phyloP scores from a whole-genome alignment of 139 green algal species.

The Pseudopediastrum boryanum region DNA sequence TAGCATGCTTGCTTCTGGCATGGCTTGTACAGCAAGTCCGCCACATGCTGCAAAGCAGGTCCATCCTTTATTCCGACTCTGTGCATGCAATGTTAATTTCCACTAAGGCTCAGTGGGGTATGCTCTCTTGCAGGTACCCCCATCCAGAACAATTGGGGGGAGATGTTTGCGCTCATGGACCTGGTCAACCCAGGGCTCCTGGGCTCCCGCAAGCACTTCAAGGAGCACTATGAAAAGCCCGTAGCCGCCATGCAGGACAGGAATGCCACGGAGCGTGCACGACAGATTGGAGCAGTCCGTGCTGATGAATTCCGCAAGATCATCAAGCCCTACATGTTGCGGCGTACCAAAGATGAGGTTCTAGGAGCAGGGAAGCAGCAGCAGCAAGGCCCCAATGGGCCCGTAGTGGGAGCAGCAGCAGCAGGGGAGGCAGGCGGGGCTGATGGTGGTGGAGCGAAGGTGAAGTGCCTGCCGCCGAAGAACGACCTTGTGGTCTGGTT shows the following conservation, averaged over 20 bases:
- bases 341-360: slow-evolving; percentile 89
- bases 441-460: neutral
- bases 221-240: slow-evolving; percentile 50
- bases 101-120: slow-evolving; percentile 14
- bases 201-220: slow-evolving; percentile 64
- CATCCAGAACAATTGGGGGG: slow-evolving; percentile 85
- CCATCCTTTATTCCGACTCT: slow-evolving; percentile 92
- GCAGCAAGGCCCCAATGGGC: too few species aligned
- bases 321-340: slow-evolving; percentile 85
- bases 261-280: slow-evolving; percentile 47
- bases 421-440: neutral
- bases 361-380: slow-evolving; percentile 42
- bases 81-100: slow-evolving; percentile 8
- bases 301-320: slow-evolving; percentile 64
- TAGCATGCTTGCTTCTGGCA: too few species aligned
- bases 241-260: slow-evolving; percentile 34
- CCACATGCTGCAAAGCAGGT: too few species aligned
- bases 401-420: neutral
- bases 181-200: slow-evolving; percentile 77
- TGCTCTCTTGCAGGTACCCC: slow-evolving; percentile 44
- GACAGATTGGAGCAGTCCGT: slow-evolving; percentile 58
- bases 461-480: slow-evolving; percentile 59
- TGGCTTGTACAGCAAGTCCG: too few species aligned
- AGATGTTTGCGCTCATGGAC: slow-evolving; percentile 92
- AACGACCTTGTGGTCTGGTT: slow-evolving; percentile 98